Evolutionary conservation across 2,329 filamentous ascomycete species (phyloP).

Genomic region (Hypoxylon sp.): DNA sequence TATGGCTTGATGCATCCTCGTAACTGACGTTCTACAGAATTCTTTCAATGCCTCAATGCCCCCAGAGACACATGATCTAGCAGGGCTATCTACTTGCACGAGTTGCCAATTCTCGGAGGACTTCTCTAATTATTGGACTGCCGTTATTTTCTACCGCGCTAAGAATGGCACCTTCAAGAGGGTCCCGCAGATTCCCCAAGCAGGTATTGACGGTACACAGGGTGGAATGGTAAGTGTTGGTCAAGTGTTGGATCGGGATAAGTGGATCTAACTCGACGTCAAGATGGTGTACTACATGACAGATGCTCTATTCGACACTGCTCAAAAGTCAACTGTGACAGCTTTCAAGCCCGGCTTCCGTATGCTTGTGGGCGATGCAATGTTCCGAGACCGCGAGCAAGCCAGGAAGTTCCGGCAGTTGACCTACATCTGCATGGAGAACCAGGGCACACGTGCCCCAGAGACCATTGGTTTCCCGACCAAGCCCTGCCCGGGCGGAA

Average conservation of each 20-base stretch:
- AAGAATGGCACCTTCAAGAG: slow-evolving; percentile 61
- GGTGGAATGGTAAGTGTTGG: slow-evolving; percentile 58
- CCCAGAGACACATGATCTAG: slow-evolving; percentile 53
- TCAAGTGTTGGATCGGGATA: background rate
- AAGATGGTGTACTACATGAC: slow-evolving; percentile 64
- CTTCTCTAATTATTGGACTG: slow-evolving; percentile 54
- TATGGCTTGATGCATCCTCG: background rate
- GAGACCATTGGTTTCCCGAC: slow-evolving; percentile 59
- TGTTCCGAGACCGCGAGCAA: slow-evolving; percentile 54
- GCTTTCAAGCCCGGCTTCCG: slow-evolving; percentile 65
- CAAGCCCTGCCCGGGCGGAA: slow-evolving; percentile 59
- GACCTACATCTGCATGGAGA: slow-evolving; percentile 59
- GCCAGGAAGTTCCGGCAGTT: slow-evolving; percentile 58
- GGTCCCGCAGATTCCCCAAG: slow-evolving; percentile 57
- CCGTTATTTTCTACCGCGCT: slow-evolving; percentile 57
- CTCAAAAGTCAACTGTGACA: slow-evolving; percentile 58
- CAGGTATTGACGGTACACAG: slow-evolving; percentile 59
- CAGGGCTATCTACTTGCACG: slow-evolving; percentile 59
- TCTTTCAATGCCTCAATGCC: slow-evolving; percentile 64
- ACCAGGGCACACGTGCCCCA: slow-evolving; percentile 57
- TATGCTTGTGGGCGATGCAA: slow-evolving; percentile 63
- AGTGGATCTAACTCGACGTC: slow-evolving; percentile 22
- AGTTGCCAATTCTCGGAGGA: slow-evolving; percentile 48
- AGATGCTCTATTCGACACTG: slow-evolving; percentile 58
- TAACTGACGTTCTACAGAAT: slow-evolving; percentile 52